Conservation (phyloP, 441 rosid species). For the Corymbia calophylla region DNA sequence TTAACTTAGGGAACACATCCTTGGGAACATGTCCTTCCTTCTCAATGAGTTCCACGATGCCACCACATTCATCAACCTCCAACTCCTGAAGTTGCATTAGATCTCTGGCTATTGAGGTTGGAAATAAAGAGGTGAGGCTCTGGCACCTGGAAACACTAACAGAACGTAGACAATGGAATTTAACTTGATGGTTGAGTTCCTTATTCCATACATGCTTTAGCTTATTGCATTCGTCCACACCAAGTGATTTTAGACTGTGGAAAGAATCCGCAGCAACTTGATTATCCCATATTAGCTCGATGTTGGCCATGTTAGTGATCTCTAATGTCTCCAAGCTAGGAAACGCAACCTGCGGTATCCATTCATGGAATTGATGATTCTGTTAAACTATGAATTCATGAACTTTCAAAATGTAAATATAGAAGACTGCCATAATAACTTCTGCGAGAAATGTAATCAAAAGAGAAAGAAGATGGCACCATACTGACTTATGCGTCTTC, state of each 20-base stretch:
- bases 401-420: background rate
- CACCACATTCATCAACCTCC: too few species aligned
- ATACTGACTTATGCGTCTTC: too few species aligned
- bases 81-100: too few species aligned
- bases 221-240: too few species aligned
- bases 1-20: background rate
- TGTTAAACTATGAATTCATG: too few species aligned
- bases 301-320: background rate
- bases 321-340: background rate
- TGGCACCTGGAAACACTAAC: fast-evolving
- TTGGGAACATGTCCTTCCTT: fast-evolving
- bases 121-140: too few species aligned
- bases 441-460: background rate
- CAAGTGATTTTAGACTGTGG: too few species aligned
- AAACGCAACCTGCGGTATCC: background rate
- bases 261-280: too few species aligned
- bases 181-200: fast-evolving
- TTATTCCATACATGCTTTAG: too few species aligned
- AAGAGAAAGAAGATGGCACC: background rate
- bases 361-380: fast-evolving
- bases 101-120: fast-evolving
- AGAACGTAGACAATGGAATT: fast-evolving
- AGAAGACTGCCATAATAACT: background rate
- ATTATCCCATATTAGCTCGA: background rate
- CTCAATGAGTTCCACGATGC: background rate